phyloP scores from a whole-genome alignment of 169 alveolate species.

The Plasmodium relictum region DNA sequence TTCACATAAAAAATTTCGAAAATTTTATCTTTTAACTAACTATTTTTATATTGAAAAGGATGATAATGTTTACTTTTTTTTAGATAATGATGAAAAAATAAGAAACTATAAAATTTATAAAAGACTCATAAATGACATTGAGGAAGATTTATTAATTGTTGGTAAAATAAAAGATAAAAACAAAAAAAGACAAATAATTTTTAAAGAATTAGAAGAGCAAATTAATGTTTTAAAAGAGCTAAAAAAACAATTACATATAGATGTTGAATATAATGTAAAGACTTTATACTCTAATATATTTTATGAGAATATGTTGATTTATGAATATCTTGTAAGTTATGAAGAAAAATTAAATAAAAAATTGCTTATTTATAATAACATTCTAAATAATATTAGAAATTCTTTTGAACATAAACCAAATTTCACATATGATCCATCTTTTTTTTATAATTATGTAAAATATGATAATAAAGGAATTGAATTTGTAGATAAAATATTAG shows the following conservation, averaged over 20 bases:
- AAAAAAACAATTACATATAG: neutral
- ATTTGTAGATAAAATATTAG: constrained; percentile 19
- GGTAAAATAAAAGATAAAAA: constrained; percentile 1
- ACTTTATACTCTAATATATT: constrained; percentile 3
- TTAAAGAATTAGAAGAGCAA: constrained; percentile 4
- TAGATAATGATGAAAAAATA: constrained; percentile 21
- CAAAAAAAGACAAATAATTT: neutral
- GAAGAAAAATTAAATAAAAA: constrained; percentile 16
- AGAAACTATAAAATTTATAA: constrained; percentile 14
- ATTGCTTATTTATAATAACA: neutral
- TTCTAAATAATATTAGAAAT: neutral
- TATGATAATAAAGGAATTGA: constrained; percentile 4
- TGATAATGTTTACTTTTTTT: constrained; percentile 23
- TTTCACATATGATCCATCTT: neutral
- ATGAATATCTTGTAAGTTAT: neutral
- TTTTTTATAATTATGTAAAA: constrained; percentile 27
- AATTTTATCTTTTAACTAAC: constrained; percentile 9
- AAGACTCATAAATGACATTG: constrained; percentile 9
- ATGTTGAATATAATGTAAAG: neutral
- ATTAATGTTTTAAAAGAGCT: neutral
- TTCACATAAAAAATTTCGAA: constrained; percentile 10
- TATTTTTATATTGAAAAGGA: constrained; percentile 29
- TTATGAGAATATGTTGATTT: constrained; percentile 31
- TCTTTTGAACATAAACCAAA: constrained; percentile 19
- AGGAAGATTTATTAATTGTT: constrained; percentile 10